phyloP scores from a whole-genome alignment of 768 basidiomycete genomes.

The Boletus sp. region DNA sequence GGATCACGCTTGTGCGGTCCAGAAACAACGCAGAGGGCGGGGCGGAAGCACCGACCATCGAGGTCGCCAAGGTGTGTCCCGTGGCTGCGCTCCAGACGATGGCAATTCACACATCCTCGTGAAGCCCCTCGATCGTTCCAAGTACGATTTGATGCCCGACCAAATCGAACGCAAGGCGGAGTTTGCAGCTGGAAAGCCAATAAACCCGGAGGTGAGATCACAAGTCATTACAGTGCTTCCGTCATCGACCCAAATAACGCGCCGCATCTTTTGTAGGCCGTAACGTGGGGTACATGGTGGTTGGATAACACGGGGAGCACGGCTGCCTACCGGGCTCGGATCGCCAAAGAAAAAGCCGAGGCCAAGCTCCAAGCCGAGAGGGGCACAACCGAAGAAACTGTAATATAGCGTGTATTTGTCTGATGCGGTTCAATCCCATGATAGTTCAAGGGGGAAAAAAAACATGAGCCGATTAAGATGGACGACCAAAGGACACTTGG shows the following conservation, averaged over 20 bases:
- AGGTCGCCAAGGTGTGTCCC: slow-evolving; percentile 2
- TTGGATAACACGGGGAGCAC: slow-evolving; percentile 13
- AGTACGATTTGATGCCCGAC: slow-evolving; percentile 10
- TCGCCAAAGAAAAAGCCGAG: slow-evolving; percentile 9
- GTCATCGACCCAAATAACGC: background rate
- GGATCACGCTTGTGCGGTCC: slow-evolving; percentile 10
- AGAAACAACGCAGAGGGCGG: slow-evolving; percentile 16
- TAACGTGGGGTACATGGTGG: slow-evolving; percentile 11
- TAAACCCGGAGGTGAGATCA: background rate
- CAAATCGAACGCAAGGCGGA: slow-evolving; percentile 2
- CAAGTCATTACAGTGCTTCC: background rate
- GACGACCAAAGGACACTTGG: no score
- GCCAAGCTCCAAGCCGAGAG: background rate
- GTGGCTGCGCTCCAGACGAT: background rate
- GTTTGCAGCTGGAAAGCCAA: background rate
- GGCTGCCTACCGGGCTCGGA: slow-evolving; percentile 10
- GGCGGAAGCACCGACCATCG: slow-evolving; percentile 9
- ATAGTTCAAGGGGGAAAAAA: background rate
- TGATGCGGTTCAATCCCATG: background rate
- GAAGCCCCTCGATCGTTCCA: slow-evolving; percentile 14
- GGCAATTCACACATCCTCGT: background rate
- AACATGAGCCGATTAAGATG: no score
- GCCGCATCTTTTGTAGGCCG: background rate
- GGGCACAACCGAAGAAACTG: background rate
- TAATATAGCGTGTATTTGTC: background rate